These are phyloP conservation scores for Apocynum venetum DNA, from an alignment of 257 asterid species.

Conservation along the genomic window DNA sequence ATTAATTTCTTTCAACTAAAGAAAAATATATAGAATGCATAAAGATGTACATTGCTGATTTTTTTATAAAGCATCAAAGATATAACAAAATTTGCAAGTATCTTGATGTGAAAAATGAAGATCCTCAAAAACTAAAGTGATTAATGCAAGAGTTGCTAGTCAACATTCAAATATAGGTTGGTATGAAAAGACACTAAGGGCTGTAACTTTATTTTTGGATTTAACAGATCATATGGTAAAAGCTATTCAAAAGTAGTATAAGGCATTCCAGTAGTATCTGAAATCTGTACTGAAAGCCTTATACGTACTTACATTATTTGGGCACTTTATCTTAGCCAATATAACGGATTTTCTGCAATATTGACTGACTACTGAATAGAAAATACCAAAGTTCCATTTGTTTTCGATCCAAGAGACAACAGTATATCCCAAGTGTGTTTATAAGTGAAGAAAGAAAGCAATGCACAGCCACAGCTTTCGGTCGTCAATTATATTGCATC, in stretches of 20 bases:
- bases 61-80: background rate
- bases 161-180: constrained; percentile 18
- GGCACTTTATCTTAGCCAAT: constrained; percentile 5
- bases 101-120: background rate
- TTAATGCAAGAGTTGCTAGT: constrained; percentile 6
- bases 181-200: constrained; percentile 24
- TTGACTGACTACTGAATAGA: background rate
- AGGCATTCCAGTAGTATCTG: constrained; percentile 5
- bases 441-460: background rate
- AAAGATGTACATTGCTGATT: background rate
- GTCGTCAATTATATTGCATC: background rate
- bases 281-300: background rate
- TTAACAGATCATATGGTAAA: constrained; percentile 9
- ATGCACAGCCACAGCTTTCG: background rate
- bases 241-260: constrained; percentile 20
- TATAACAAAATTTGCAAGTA: background rate
- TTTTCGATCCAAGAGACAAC: background rate
- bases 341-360: background rate
- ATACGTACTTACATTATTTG: background rate
- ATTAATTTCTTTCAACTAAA: background rate
- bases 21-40: no score
- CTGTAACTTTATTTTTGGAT: constrained; percentile 8
- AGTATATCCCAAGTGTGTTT: background rate
- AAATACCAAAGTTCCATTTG: background rate
- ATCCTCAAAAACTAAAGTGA: constrained; percentile 4